Evolutionary conservation across 2,329 filamentous ascomycete genomes (phyloP).

Genomic region (Claviceps sp.): DNA sequence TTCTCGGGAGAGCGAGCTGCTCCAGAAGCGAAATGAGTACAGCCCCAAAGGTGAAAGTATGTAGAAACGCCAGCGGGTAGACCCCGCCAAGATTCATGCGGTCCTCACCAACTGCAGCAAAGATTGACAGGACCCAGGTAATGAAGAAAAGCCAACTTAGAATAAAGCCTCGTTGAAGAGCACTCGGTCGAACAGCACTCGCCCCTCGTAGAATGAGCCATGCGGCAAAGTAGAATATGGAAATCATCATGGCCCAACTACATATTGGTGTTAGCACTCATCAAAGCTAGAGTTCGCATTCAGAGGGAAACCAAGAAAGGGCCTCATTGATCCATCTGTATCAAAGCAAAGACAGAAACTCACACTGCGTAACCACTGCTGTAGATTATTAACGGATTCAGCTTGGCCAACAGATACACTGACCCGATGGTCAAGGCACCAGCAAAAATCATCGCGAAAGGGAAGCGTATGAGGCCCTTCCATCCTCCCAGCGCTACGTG

Average conservation of each 20-base stretch:
- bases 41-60: conserved; percentile 61
- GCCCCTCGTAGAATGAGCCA: conserved; percentile 76
- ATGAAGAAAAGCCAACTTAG: conserved; percentile 74
- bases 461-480: conserved; percentile 75
- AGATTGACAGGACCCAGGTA: conserved; percentile 60
- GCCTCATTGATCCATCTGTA: background rate
- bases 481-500: conserved; percentile 57
- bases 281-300: background rate
- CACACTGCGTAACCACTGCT: conserved; percentile 71
- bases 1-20: conserved; percentile 61
- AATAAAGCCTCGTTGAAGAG: conserved; percentile 69
- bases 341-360: conserved; percentile 10
- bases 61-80: conserved; percentile 72
- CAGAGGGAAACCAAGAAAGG: background rate
- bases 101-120: conserved; percentile 62
- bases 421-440: conserved; percentile 56
- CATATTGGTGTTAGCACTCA: conserved; percentile 8
- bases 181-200: conserved; percentile 69
- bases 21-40: conserved; percentile 67
- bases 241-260: conserved; percentile 72
- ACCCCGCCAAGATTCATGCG: conserved; percentile 59
- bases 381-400: conserved; percentile 86
- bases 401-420: conserved; percentile 62
- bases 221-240: conserved; percentile 64
- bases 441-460: conserved; percentile 57